Evolutionary conservation across 345 rosid genomes (phyloP).

Genomic region (Acer saccharum): DNA sequence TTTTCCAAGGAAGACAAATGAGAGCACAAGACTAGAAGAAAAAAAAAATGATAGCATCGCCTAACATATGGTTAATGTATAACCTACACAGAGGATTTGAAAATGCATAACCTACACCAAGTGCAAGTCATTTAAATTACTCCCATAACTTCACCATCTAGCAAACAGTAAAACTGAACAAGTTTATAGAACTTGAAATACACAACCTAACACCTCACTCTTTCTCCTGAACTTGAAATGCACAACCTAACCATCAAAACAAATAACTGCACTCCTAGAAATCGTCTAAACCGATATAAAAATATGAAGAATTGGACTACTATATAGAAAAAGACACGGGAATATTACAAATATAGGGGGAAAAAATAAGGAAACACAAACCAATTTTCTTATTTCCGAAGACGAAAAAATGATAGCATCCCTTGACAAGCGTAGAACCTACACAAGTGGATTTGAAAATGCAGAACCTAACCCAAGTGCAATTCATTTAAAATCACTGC

Average conservation of each 20-base stretch:
- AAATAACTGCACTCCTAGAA: neutral
- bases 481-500: neutral
- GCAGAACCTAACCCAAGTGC: neutral
- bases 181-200: neutral
- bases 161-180: neutral
- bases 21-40: neutral
- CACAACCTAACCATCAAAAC: neutral
- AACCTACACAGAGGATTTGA: neutral
- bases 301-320: neutral
- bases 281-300: neutral
- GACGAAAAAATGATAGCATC: neutral
- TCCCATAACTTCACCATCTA: neutral
- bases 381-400: neutral
- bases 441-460: neutral
- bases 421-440: neutral
- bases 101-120: neutral
- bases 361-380: neutral
- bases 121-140: neutral
- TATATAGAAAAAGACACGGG: neutral
- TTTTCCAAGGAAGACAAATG: neutral
- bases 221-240: neutral
- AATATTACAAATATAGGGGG: too few species aligned
- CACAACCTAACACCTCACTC: neutral
- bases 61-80: neutral
- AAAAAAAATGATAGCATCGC: neutral